These are phyloP conservation scores for Huiozyma sinensis DNA, from an alignment of 805 yeast genomes.

Conservation along the genomic window DNA sequence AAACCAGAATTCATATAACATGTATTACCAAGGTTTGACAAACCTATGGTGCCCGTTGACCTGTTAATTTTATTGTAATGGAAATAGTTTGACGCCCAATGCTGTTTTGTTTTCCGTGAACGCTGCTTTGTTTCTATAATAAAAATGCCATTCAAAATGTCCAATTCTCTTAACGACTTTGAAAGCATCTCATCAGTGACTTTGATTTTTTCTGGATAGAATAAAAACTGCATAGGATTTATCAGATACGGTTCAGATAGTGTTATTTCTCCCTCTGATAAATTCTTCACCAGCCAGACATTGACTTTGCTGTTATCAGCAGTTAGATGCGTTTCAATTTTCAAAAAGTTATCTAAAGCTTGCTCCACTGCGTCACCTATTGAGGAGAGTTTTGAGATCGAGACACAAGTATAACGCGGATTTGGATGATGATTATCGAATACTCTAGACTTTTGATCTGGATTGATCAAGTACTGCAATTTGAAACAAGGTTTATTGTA, in stretches of 20 bases:
- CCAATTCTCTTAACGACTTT: slow-evolving; percentile 14
- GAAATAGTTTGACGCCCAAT: slow-evolving; percentile 31
- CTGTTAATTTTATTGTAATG: slow-evolving; percentile 23
- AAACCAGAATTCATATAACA: slow-evolving; percentile 94
- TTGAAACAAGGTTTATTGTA: slow-evolving; percentile 29
- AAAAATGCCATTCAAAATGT: slow-evolving; percentile 19
- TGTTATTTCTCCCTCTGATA: slow-evolving; percentile 4
- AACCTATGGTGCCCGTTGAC: slow-evolving; percentile 46
- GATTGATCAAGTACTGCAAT: slow-evolving; percentile 26
- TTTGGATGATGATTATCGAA: slow-evolving; percentile 1
- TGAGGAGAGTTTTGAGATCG: slow-evolving; percentile 25
- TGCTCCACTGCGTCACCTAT: slow-evolving; percentile 19
- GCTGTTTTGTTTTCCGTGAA: slow-evolving; percentile 12
- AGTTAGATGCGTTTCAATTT: slow-evolving; percentile 13
- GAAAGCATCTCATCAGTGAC: slow-evolving; percentile 15
- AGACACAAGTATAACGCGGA: too few species aligned
- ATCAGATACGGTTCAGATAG: slow-evolving; percentile 3
- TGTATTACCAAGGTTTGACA: slow-evolving; percentile 73
- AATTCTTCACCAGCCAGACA: slow-evolving; percentile 19
- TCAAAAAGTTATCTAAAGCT: slow-evolving; percentile 13
- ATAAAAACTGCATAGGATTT: slow-evolving; percentile 22
- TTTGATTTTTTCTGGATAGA: slow-evolving; percentile 13
- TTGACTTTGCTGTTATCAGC: slow-evolving; percentile 9
- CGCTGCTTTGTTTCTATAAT: slow-evolving; percentile 27
- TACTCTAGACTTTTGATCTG: slow-evolving; percentile 3